Conservation (phyloP, 2,329 filamentous ascomycete genomes). For the Lachnellula subtilissima region DNA sequence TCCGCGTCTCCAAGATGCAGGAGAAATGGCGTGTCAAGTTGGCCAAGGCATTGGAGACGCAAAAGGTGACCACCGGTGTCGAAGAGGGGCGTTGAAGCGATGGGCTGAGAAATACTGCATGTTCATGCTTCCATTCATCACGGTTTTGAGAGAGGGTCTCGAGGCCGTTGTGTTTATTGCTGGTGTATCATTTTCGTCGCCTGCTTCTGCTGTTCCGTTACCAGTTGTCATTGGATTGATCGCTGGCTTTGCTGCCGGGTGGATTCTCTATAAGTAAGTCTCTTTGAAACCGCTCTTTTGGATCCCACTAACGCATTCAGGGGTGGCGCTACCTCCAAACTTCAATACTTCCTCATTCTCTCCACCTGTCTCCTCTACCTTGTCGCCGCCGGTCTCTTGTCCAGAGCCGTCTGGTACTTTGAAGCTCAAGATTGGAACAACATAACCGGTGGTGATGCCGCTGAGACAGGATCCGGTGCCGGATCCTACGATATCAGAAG, state of each 20-base stretch:
- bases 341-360: slow-evolving; percentile 74
- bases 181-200: slow-evolving; percentile 72
- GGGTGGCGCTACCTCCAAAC: slow-evolving; percentile 57
- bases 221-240: slow-evolving; percentile 68
- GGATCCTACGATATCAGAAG: slow-evolving; percentile 75
- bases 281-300: too few species aligned
- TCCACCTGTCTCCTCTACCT: slow-evolving; percentile 83
- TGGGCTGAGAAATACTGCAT: slow-evolving; percentile 76
- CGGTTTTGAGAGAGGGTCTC: slow-evolving; percentile 78
- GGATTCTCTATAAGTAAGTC: slow-evolving; percentile 69
- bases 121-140: slow-evolving; percentile 83
- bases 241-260: slow-evolving; percentile 65
- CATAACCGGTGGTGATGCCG: slow-evolving; percentile 46
- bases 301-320: slow-evolving; percentile 29
- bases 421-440: slow-evolving; percentile 62
- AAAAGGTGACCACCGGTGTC: slow-evolving; percentile 36
- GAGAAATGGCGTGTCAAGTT: slow-evolving; percentile 87
- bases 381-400: slow-evolving; percentile 77
- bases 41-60: slow-evolving; percentile 58
- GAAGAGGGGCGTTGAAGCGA: slow-evolving; percentile 49
- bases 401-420: slow-evolving; percentile 69
- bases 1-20: slow-evolving; percentile 77
- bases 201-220: slow-evolving; percentile 71
- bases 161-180: slow-evolving; percentile 85
- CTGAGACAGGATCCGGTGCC: slow-evolving; percentile 60